phyloP scores from a whole-genome alignment of 441 rosid genomes.

The Gossypium armourianum region DNA sequence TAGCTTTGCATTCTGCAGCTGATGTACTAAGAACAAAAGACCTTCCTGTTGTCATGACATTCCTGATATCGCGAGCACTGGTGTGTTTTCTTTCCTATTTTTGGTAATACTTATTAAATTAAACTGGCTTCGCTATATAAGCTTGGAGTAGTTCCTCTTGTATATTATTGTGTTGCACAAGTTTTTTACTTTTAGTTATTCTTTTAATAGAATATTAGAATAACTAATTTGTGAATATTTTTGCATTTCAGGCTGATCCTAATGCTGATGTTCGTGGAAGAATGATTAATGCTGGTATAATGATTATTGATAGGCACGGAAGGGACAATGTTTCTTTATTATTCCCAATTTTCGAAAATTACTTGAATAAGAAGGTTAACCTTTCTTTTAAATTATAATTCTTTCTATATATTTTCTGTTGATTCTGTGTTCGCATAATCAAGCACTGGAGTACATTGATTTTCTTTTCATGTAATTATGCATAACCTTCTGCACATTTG shows the following conservation, averaged over 20 bases:
- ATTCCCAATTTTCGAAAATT: slow-evolving; percentile 95
- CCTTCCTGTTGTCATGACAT: slow-evolving; percentile 95
- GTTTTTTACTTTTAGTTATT: neutral
- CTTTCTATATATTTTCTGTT: slow-evolving; percentile 13
- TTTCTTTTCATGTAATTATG: neutral
- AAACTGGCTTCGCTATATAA: neutral
- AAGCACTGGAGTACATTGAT: neutral
- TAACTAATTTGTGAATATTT: neutral
- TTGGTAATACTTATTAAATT: neutral
- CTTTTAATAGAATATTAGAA: neutral
- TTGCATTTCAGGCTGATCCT: slow-evolving; percentile 69
- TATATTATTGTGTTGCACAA: neutral
- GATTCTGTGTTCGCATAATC: neutral
- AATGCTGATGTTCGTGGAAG: slow-evolving; percentile 96
- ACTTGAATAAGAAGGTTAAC: slow-evolving; percentile 80
- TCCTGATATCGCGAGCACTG: slow-evolving; percentile 90
- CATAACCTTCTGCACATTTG: slow-evolving; percentile 6
- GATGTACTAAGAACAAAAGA: slow-evolving; percentile 89
- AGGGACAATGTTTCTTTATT: slow-evolving; percentile 77
- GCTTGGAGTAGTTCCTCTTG: neutral
- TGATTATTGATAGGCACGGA: slow-evolving; percentile 92
- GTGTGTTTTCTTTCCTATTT: slow-evolving; percentile 35
- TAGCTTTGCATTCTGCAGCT: slow-evolving; percentile 83
- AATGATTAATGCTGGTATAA: slow-evolving; percentile 91
- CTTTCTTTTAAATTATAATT: slow-evolving; percentile 16